These are phyloP conservation scores for Bipolaris bicolor DNA, from an alignment of 2,329 filamentous ascomycete species.

Conservation along the genomic window DNA sequence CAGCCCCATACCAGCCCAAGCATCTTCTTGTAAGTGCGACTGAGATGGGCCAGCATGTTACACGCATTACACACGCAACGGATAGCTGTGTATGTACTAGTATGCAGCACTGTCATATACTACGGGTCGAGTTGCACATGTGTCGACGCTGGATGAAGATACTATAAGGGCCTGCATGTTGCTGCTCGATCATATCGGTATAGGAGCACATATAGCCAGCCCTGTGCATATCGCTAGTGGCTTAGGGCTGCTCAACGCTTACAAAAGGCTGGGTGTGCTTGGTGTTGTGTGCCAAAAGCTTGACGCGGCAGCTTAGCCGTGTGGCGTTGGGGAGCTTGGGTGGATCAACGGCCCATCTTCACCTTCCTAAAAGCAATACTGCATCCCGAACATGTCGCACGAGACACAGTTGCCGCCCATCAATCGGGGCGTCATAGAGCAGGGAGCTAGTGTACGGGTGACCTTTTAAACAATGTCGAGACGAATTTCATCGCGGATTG, in stretches of 20 bases:
- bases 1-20: neutral
- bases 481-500: too few species aligned
- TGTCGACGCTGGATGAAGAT: too few species aligned
- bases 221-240: neutral
- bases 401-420: too few species aligned
- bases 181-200: neutral
- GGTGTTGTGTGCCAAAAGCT: slow-evolving; percentile 7
- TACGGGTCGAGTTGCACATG: too few species aligned
- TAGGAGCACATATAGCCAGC: neutral
- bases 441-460: too few species aligned
- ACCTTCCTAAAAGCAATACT: neutral
- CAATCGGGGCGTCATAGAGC: too few species aligned
- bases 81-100: too few species aligned
- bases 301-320: neutral
- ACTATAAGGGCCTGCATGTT: neutral
- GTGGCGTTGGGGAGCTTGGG: slow-evolving; percentile 5
- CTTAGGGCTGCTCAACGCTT: neutral
- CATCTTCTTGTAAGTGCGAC: neutral
- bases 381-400: too few species aligned
- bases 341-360: slow-evolving; percentile 6
- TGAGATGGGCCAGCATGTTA: neutral
- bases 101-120: too few species aligned
- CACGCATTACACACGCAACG: neutral
- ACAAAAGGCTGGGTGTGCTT: slow-evolving; percentile 15
- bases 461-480: too few species aligned